Base-by-base conservation (phyloP, 345 rosid genomes). In the Geranium rotundifolium region DNA sequence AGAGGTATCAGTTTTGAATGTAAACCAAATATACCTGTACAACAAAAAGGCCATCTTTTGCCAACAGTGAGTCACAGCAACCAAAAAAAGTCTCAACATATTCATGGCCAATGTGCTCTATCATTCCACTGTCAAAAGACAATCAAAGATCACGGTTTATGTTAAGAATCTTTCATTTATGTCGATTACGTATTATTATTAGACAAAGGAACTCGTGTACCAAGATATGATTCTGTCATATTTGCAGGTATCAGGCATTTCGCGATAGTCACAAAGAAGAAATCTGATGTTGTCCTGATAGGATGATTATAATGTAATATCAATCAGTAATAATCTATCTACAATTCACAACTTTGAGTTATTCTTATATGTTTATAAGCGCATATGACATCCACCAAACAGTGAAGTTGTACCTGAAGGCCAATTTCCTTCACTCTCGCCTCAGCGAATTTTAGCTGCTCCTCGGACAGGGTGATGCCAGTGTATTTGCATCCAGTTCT, bases 71-170 rank as follows among this genome's bases (percentile, higher is more conserved):
- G 65, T 89, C 97, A 1, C 93, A 85, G 54, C 82, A 79, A 59
- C 82, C 71, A 30, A 89, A 87, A 73, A 83, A 92, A 39, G 77
- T 84, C 63, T 87, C 98, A 90, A 92, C 84, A 70, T 70, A 92
- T 72, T 92, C 97, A 19, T 92, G 97, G 6, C 98, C 98, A 58
- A 92, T 93, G 12, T 84, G 84, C 81, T 89, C 97, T 56, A 92
- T 59, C 97, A 92, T 89, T 84, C 84, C 99, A 12, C 99, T 90
- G 82, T 49, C 41, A 59, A 64, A 18, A 50, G 17, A 34, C 27
- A 68, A 56, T 56, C 17, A 4, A 62, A 65, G 66, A 19, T 55
- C 34, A 29, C 17, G 50, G 15, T 29, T 41, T 34, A 69, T 19
- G 27, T 1, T 17, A n/a, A 18, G 27, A 5, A 5, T 56, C 18